Evolutionary conservation across 495 filamentous ascomycete genomes (phyloP), one percentile per base, ranked within the genome.

Genomic region (Friedmanniomyces simplex): DNA sequence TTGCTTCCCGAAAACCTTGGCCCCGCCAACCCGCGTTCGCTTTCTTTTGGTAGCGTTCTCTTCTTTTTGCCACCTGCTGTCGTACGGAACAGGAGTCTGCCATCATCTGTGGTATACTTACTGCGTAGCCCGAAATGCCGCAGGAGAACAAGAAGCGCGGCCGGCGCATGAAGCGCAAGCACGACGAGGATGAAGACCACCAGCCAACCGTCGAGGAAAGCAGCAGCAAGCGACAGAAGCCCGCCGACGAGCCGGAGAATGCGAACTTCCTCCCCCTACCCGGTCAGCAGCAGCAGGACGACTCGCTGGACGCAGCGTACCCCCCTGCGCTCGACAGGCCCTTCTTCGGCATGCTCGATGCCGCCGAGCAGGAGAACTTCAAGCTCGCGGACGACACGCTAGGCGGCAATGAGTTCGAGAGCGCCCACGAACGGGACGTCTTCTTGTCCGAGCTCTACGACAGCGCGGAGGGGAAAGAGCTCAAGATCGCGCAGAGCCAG

Each of bases 401-500:
- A 41, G 91, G 96, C 70, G 68, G 84, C 56, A 90, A 96, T 71
- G 81, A 87, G 65, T 97, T 97, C 70, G 77, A 74, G 24, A 82
- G 82, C 37, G 72, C 77, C 57, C 88, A 95, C 65, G 89, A 95
- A 63, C 81, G 86, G 54, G 68, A 75, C 32, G 66, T 95, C 52
- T 96, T 96, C 68, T 73, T 98, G 16, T 79, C 82, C 16, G 95
- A 85, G 70, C 85, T 96, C 46, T 96, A 86, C 69, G 72, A 76
- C 56, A 93, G 97, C 68, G 89, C 90, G 18, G 75, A 80, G 46
- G 89, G 88, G 46, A 96, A 96, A 71, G 93, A 97, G 67, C 75
- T 97, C 69, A 98, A 97, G 75, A 80, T 98, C 65, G 93, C 90
- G 20, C 88, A 85, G 72, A 94, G 87, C 68, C 93, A 98, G 73